These are phyloP conservation scores for Russula olivacea DNA, from an alignment of 768 basidiomycete species.

Conservation along the genomic window DNA sequence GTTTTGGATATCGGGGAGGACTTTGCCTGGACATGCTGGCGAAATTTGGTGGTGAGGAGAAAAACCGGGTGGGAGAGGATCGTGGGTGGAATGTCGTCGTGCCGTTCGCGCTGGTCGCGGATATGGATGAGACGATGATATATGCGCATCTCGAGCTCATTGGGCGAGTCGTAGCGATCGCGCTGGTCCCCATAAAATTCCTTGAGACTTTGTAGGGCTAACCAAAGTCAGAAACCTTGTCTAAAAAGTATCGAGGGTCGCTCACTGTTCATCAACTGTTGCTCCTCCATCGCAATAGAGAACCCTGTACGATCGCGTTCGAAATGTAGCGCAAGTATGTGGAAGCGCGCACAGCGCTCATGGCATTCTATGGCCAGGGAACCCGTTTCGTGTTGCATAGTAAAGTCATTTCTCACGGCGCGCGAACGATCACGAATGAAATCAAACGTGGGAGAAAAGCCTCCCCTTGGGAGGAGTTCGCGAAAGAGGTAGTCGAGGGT, in stretches of 20 bases:
- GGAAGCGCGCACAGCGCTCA: constrained; percentile 90
- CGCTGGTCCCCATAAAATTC: constrained; percentile 88
- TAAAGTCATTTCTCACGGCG: constrained; percentile 88
- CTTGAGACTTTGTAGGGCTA: constrained; percentile 87
- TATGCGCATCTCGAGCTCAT: constrained; percentile 92
- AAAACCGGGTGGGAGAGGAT: constrained; percentile 72
- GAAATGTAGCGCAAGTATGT: constrained; percentile 75
- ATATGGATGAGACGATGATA: constrained; percentile 93
- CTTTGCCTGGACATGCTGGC: constrained; percentile 70
- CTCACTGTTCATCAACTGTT: constrained; percentile 89
- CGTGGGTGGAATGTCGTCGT: constrained; percentile 61
- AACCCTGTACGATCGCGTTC: constrained; percentile 53
- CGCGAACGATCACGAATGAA: constrained; percentile 93
- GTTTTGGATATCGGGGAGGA: constrained; percentile 69
- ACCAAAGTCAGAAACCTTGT: not conserved
- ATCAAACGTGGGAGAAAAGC: constrained; percentile 63
- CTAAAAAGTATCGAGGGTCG: constrained; percentile 18
- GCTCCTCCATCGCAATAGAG: constrained; percentile 68
- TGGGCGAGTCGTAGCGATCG: constrained; percentile 59
- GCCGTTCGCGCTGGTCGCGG: constrained; percentile 73
- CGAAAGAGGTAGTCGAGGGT: constrained; percentile 93
- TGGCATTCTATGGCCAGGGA: constrained; percentile 80
- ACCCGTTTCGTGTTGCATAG: constrained; percentile 82
- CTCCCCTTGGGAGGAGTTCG: constrained; percentile 61
- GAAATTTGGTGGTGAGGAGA: constrained; percentile 75